Conservation (phyloP, 768 basidiomycete genomes). For the Botryobasidium botryosum region DNA sequence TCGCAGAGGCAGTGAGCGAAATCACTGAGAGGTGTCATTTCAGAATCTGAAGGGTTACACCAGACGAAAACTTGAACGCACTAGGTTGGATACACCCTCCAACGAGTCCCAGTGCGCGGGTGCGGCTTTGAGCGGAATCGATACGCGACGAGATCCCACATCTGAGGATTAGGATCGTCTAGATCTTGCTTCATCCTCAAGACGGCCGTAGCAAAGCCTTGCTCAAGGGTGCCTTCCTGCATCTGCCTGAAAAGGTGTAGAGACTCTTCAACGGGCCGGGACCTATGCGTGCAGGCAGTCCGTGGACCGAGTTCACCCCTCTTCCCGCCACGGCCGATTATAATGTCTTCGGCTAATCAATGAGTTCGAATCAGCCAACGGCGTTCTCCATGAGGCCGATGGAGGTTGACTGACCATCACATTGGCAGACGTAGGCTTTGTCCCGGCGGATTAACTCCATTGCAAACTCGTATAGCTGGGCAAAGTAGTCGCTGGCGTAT, state of each 20-base stretch:
- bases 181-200: slow-evolving; percentile 97
- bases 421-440: slow-evolving; percentile 92
- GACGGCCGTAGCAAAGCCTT: slow-evolving; percentile 83
- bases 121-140: slow-evolving; percentile 81
- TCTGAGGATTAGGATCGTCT: slow-evolving; percentile 83
- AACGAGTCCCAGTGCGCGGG: slow-evolving; percentile 82
- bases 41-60: too few species aligned
- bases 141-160: slow-evolving; percentile 99
- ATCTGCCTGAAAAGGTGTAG: slow-evolving; percentile 78
- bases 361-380: too few species aligned
- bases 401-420: slow-evolving; percentile 51
- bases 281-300: slow-evolving; percentile 70
- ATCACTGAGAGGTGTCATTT: too few species aligned
- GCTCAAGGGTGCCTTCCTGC: slow-evolving; percentile 77
- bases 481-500: slow-evolving; percentile 96
- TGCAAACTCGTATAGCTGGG: slow-evolving; percentile 69
- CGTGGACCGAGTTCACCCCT: slow-evolving; percentile 69
- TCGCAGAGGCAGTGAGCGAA: slow-evolving; percentile 97
- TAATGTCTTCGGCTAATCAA: slow-evolving; percentile 73
- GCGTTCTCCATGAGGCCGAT: not conserved
- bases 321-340: slow-evolving; percentile 64
- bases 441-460: slow-evolving; percentile 79
- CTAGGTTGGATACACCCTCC: slow-evolving; percentile 98
- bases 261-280: slow-evolving; percentile 70
- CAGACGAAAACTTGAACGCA: too few species aligned